Base-by-base conservation (phyloP, 768 basidiomycete genomes). In the Lactifluus pinguis region DNA sequence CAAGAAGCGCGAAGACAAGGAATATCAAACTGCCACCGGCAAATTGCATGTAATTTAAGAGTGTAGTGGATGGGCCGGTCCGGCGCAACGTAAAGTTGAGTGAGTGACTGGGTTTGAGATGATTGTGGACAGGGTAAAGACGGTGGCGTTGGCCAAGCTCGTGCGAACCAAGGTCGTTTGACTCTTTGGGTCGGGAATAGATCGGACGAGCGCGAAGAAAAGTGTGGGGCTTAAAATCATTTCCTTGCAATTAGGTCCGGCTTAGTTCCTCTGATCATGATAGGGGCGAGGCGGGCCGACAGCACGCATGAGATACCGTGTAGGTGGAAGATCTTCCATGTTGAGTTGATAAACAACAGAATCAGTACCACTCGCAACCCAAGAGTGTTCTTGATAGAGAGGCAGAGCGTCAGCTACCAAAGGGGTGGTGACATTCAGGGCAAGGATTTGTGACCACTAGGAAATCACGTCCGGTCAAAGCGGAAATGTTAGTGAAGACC, bases 21-120 rank as follows among this genome's bases (percentile, higher is more conserved):
- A 36, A 29, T 36, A 57, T 42, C 2, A 51, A 48, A 30, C 29
- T 47, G 45, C 60, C 44, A 5, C 50, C 30, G 15, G n/a, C 50
- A 17, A 61, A 41, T 47, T 52, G 60, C 60, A 61, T 61, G 60
- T 47, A 39, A 30, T 36, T 30, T 47, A 45, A 15, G 30, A 34
- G n/a, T 8, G 21, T 48, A n/a, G 9, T 50, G 38, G 30, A 8
- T 3, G 55, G 42, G n/a, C 54, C 15, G 17, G n/a, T 29, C 44
- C 11, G 25, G n/a, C 17, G 42, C 34, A n/a, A 25, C 19, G 49
- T 13, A 25, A 30, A n/a, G 53, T 47, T 17, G 48, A 39, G 17
- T 29, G 41, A 10, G 30, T 38, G 54, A 39, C 21, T 38, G 39
- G 17, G 7, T 47, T 21, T 4, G 25, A 10, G 8, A 29, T 36